Evolutionary conservation across 768 basidiomycete genomes (phyloP).

Genomic region (Russula sp.): DNA sequence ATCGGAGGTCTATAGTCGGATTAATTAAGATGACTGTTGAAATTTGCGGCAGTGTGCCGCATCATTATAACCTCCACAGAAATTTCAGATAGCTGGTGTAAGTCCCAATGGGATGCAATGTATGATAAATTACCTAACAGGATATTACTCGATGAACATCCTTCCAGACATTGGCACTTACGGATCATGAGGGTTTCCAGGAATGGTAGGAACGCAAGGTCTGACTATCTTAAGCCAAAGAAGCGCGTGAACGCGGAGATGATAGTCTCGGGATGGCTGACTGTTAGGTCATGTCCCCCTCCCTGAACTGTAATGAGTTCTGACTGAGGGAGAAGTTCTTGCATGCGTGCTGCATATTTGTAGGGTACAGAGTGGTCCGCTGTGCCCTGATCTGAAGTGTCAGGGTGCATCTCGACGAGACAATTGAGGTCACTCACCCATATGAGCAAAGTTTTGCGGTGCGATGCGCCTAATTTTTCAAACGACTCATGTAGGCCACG

Average conservation of each 20-base stretch:
- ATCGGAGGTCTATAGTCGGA: background rate
- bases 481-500: constrained; percentile 54
- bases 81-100: constrained; percentile 2
- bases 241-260: constrained; percentile 15
- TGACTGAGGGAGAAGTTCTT: constrained; percentile 38
- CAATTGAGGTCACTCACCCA: constrained; percentile 40
- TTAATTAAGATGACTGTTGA: constrained; percentile 7
- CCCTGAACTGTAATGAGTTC: constrained; percentile 42
- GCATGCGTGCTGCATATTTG: constrained; percentile 44
- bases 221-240: constrained; percentile 9
- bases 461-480: constrained; percentile 39
- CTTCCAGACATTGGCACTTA: background rate
- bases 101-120: background rate
- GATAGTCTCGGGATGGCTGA: constrained; percentile 22
- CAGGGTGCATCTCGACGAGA: background rate
- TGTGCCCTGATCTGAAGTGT: constrained; percentile 39
- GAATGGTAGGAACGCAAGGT: background rate
- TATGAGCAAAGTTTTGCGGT: constrained; percentile 50
- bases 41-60: background rate
- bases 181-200: constrained; percentile 6
- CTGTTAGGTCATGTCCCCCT: constrained; percentile 41
- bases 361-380: constrained; percentile 48
- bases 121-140: constrained; percentile 12
- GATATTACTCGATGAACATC: background rate
- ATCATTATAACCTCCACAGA: constrained; percentile 1